Evolutionary conservation across 768 basidiomycete genomes (phyloP).

Genomic region (Tephrocybe rancida): DNA sequence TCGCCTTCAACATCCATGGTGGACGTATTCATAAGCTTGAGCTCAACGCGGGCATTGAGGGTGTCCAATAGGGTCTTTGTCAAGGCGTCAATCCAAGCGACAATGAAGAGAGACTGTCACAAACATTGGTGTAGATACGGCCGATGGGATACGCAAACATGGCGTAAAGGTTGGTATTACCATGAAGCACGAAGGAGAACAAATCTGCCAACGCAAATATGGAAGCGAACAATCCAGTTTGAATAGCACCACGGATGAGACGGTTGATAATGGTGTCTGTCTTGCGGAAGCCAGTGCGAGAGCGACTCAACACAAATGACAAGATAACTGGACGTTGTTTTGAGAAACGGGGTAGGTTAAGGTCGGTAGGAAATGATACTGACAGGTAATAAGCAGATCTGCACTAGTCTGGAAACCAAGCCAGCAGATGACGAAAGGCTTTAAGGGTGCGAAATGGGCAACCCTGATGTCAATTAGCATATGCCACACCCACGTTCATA

Average conservation of each 20-base stretch:
- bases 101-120: constrained; percentile 5
- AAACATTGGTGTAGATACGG: constrained; percentile 46
- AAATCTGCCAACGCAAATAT: constrained; percentile 54
- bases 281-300: constrained; percentile 51
- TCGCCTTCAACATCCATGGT: constrained; percentile 31
- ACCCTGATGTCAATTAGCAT: constrained; percentile 28
- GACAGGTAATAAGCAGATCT: constrained; percentile 49
- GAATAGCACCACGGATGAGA: constrained; percentile 55
- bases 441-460: constrained; percentile 41
- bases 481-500: background rate
- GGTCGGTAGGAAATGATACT: constrained; percentile 8
- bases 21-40: constrained; percentile 26
- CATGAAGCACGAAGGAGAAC: constrained; percentile 37
- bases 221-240: constrained; percentile 55
- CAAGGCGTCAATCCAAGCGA: background rate
- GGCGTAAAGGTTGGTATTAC: constrained; percentile 30
- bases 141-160: constrained; percentile 28
- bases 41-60: constrained; percentile 37
- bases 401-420: constrained; percentile 44
- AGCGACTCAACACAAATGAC: constrained; percentile 36
- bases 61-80: constrained; percentile 46
- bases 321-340: constrained; percentile 22
- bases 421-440: constrained; percentile 47
- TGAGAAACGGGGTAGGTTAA: background rate
- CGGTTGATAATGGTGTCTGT: constrained; percentile 57